Evolutionary conservation across 1,139 yeast genomes (phyloP).

Genomic region (Chernovozyma sophiae-reginae): DNA sequence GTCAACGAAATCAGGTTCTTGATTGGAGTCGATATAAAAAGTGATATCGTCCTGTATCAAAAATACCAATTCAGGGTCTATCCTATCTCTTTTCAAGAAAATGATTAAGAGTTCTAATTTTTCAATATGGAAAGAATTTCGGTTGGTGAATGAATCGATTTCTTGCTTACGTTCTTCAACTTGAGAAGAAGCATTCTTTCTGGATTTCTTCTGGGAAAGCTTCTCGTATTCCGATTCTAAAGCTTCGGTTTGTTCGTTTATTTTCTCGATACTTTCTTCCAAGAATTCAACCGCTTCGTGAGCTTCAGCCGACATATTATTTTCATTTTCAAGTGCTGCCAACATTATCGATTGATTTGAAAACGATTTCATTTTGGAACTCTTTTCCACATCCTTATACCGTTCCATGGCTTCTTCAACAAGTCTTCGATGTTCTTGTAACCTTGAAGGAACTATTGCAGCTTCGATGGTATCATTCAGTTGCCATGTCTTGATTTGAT

Average conservation of each 20-base stretch:
- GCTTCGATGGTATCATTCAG: constrained; percentile 45
- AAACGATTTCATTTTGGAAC: constrained; percentile 42
- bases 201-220: constrained; percentile 35
- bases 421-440: constrained; percentile 38
- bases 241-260: constrained; percentile 32
- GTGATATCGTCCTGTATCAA: constrained; percentile 40
- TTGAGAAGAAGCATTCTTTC: constrained; percentile 35
- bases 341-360: constrained; percentile 46
- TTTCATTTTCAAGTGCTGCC: constrained; percentile 36
- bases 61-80: constrained; percentile 32
- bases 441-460: constrained; percentile 31
- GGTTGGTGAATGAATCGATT: constrained; percentile 30
- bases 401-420: constrained; percentile 50
- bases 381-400: constrained; percentile 45
- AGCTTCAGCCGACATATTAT: constrained; percentile 31
- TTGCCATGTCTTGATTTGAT: constrained; percentile 92
- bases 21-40: constrained; percentile 35
- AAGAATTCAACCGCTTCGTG: constrained; percentile 32
- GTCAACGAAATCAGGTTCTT: constrained; percentile 37
- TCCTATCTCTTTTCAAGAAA: constrained; percentile 26
- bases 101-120: constrained; percentile 32
- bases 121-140: constrained; percentile 38
- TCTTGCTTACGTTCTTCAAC: constrained; percentile 44
- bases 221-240: constrained; percentile 37
- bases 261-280: constrained; percentile 26